Percentiles rank a stretch among this genome's conserved stretches.
These are phyloP conservation scores for Limnomonas spitsbergensis DNA, from an alignment of 139 green algal species.

Conservation along the genomic window DNA sequence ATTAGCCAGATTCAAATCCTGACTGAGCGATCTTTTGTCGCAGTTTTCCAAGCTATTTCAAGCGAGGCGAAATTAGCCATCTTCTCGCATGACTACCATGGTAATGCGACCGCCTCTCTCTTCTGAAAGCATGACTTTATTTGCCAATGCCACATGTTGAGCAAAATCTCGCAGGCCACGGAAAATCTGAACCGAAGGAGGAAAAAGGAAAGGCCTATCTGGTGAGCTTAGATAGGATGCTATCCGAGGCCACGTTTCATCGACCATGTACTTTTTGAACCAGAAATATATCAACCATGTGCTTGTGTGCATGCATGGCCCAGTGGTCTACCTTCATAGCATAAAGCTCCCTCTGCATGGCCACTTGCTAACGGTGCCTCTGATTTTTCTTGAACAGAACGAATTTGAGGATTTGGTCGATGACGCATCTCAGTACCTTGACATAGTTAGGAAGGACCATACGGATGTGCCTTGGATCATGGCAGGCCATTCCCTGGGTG, in stretches of 20 bases:
- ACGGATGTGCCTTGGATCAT: conserved; percentile 32
- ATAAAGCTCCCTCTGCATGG: too few relatives aligned
- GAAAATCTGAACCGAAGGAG: neutral
- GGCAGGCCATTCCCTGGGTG: conserved; percentile 53
- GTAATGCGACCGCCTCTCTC: too few relatives aligned
- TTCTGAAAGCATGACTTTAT: too few relatives aligned
- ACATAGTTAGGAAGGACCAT: neutral
- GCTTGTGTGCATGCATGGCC: too few relatives aligned
- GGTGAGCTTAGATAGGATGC: conserved; percentile 36
- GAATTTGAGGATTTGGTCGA: neutral
- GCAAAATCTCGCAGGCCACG: neutral
- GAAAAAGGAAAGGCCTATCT: conserved; percentile 18
- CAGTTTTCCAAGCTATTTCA: neutral
- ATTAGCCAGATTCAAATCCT: neutral
- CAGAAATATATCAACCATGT: too few relatives aligned
- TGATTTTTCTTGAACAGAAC: neutral
- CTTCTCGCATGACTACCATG: neutral
- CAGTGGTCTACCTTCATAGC: too few relatives aligned
- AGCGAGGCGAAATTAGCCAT: neutral
- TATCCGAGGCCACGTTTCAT: neutral
- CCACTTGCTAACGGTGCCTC: too few relatives aligned
- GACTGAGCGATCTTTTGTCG: neutral
- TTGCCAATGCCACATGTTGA: neutral
- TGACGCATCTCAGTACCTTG: neutral
- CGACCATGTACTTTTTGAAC: too few relatives aligned